Base-by-base conservation (phyloP, 2,329 filamentous ascomycete genomes). In the Moelleriella libera region DNA sequence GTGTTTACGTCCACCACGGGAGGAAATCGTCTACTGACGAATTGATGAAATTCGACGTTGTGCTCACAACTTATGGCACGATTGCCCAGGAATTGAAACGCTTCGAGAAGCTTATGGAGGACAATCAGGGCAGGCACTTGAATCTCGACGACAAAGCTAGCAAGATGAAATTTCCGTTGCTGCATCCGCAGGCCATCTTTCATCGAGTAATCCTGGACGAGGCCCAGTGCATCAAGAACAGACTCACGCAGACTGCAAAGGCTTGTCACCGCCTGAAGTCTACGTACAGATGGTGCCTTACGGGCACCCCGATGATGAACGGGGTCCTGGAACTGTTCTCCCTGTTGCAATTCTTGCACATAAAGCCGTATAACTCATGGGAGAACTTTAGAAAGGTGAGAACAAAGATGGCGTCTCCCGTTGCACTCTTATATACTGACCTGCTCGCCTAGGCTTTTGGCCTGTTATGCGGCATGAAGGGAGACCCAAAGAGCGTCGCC, bases 291-390 rank as follows among this genome's bases (percentile, higher is more conserved):
- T 95, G 88, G 88, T 81, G 82, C 2, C 65, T 92, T 28, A 88
- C 84, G 0, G 87, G 86, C 47, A 92, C 87, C 0, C 87, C 87
- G 0, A 90, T 94, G 72, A 92, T 92, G 83, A 95, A 95, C 55
- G 79, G 74, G 10, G 78, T 90, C 3, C 70, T 76, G 29, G 89
- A 96, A 56, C 69, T 94, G 3, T 88, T 78, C 57, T 85, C 87
- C 1, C 66, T 94, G 21, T 70, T 95, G 43, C 75, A 77, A 2
- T 96, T 94, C 57, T 70, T 94, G 12, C 71, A 74, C 2, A 89
- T 94, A 58, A 74, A 74, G 50, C 88, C 87, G 2, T 94, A 92
- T 61, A 77, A 75, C 55, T 69, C 76, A 11, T 75, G 75, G 66
- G 66, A 75, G 0, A 66, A 68, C 28, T 94, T 94, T 60, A 73